A percentile compares a stretch with the other conserved stretches of the same genome.
Evolutionary conservation across 2,329 filamentous ascomycete genomes (phyloP).

Genomic region (Pestalotiopsis sp.): DNA sequence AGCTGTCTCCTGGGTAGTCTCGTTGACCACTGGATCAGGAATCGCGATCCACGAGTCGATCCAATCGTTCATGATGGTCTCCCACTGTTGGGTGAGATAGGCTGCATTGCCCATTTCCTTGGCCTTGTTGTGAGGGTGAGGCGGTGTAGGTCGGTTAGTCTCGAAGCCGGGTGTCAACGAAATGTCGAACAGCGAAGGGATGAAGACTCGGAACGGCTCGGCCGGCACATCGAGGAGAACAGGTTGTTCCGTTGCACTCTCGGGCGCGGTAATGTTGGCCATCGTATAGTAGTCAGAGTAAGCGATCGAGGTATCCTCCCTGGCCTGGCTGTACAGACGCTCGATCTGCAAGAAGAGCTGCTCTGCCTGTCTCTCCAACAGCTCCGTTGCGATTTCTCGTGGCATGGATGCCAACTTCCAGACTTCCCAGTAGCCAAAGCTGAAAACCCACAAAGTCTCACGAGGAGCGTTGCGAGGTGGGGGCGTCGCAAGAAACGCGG

Average conservation of each 20-base stretch:
- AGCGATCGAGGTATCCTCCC: slow-evolving; percentile 44
- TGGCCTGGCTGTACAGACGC: slow-evolving; percentile 45
- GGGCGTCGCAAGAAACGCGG: slow-evolving; percentile 45
- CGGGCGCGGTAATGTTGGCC: slow-evolving; percentile 24
- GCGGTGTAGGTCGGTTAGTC: slow-evolving; percentile 41
- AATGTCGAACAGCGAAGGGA: slow-evolving; percentile 56
- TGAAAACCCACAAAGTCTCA: slow-evolving; percentile 57
- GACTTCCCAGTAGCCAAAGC: slow-evolving; percentile 57
- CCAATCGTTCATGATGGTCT: slow-evolving; percentile 41
- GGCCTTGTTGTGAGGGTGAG: slow-evolving; percentile 46
- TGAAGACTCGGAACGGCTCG: slow-evolving; percentile 49
- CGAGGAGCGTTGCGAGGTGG: slow-evolving; percentile 34
- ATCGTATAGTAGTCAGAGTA: slow-evolving; percentile 45
- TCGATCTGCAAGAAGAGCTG: slow-evolving; percentile 50
- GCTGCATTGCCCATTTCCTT: slow-evolving; percentile 59
- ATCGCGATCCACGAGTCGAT: slow-evolving; percentile 47
- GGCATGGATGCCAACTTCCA: slow-evolving; percentile 55
- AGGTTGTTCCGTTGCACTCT: slow-evolving; percentile 23
- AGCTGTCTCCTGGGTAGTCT: slow-evolving; percentile 17
- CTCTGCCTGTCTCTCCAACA: slow-evolving; percentile 38
- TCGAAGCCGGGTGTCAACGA: slow-evolving; percentile 58
- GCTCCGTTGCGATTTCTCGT: slow-evolving; percentile 35
- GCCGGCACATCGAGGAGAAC: slow-evolving; percentile 12
- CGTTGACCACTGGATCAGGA: slow-evolving; percentile 21
- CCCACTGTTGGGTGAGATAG: slow-evolving; percentile 53